Conservation (phyloP, 148 eudicot genomes). For the Beta vulgaris region DNA sequence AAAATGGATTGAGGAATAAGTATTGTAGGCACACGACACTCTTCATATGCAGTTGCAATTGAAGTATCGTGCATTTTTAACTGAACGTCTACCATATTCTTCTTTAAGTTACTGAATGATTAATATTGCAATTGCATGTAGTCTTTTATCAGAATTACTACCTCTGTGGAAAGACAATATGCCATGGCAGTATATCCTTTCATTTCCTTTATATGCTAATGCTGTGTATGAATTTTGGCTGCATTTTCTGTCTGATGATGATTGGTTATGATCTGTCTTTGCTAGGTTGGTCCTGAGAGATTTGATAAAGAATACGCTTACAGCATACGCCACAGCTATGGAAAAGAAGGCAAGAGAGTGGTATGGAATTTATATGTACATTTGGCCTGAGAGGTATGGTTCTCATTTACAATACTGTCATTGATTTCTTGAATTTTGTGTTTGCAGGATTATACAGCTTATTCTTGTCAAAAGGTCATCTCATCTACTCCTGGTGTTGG, state of each 20-base stretch:
- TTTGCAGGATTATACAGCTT: constrained; percentile 80
- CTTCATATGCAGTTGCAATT: neutral
- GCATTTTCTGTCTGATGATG: neutral
- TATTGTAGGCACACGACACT: neutral
- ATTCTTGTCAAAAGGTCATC: constrained; percentile 79
- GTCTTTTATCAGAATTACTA: neutral
- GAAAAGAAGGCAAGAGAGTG: constrained; percentile 97
- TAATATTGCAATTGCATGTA: neutral
- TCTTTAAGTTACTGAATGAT: neutral
- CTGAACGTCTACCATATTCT: neutral
- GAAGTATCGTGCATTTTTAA: too few species aligned
- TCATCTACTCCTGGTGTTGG: constrained; percentile 82
- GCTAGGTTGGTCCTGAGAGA: constrained; percentile 87
- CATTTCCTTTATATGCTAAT: neutral
- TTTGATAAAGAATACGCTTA: constrained; percentile 98
- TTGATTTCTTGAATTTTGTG: constrained; percentile 7
- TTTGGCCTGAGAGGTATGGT: neutral
- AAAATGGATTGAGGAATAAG: neutral
- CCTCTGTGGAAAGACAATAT: neutral
- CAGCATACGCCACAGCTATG: constrained; percentile 84
- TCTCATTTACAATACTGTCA: neutral
- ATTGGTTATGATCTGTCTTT: constrained; percentile 15
- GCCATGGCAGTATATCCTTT: neutral
- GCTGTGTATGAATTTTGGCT: neutral
- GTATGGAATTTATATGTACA: constrained; percentile 35